Conservation (phyloP, 305 asterid genomes). For the Lippia alba region DNA sequence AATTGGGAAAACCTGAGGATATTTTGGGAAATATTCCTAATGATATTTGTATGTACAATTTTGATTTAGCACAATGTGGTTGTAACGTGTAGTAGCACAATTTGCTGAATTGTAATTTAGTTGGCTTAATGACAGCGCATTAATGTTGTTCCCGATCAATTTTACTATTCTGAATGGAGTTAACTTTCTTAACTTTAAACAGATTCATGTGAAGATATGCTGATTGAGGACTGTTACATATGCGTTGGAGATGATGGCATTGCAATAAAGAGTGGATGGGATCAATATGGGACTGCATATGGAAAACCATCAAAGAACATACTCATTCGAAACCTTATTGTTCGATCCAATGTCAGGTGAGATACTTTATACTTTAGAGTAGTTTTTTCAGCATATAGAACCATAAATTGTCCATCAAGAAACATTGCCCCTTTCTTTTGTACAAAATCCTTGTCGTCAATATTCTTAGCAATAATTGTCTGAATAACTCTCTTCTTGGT, state of each 20-base stretch:
- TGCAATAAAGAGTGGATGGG: constrained; percentile 97
- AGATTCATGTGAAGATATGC: constrained; percentile 89
- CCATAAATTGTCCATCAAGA: background rate
- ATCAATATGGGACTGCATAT: constrained; percentile 81
- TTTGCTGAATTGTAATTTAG: background rate
- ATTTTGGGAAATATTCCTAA: background rate
- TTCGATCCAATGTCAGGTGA: constrained; percentile 92
- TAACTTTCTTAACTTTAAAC: constrained; percentile 30
- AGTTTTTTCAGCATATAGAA: background rate
- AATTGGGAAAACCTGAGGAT: too few relatives aligned
- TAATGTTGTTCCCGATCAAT: background rate
- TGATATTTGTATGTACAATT: constrained; percentile 15
- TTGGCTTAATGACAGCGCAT: background rate
- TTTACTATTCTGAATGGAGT: constrained; percentile 14
- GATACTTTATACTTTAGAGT: constrained; percentile 8
- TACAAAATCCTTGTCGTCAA: background rate
- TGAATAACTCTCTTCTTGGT: too few relatives aligned
- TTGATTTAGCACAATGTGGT: background rate
- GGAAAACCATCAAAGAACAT: constrained; percentile 74
- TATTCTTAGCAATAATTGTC: background rate
- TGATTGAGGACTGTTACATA: constrained; percentile 88
- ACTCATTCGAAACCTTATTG: constrained; percentile 68
- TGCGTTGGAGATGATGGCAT: constrained; percentile 87
- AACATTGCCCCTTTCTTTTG: background rate
- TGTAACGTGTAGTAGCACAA: background rate